phyloP scores from a whole-genome alignment of 2,329 filamentous ascomycete genomes.

The Rhynchosporium agropyri region DNA sequence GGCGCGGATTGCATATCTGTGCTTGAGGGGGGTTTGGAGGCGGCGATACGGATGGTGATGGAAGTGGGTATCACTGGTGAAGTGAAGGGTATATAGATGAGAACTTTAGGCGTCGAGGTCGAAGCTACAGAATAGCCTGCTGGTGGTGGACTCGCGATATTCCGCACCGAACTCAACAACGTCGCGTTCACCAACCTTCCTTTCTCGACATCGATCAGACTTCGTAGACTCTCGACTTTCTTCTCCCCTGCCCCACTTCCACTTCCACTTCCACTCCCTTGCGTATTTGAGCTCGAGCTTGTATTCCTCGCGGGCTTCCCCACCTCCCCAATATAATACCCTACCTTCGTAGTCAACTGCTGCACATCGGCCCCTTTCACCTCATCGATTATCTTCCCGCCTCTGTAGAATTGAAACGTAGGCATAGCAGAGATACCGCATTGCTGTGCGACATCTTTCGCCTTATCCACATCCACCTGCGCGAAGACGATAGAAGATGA shows the following conservation, averaged over 20 bases:
- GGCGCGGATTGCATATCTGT: slow-evolving; percentile 28
- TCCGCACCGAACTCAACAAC: slow-evolving; percentile 34
- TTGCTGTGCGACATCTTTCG: slow-evolving; percentile 72
- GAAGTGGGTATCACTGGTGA: slow-evolving; percentile 30
- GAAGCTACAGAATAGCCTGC: slow-evolving; percentile 38
- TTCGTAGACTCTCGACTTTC: slow-evolving; percentile 29
- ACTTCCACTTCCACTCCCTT: slow-evolving; percentile 18
- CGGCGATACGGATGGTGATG: slow-evolving; percentile 33
- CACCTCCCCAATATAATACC: slow-evolving; percentile 34
- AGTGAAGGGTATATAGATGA: slow-evolving; percentile 38
- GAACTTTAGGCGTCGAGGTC: slow-evolving; percentile 24
- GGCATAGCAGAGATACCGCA: slow-evolving; percentile 87
- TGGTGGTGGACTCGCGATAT: slow-evolving; percentile 37
- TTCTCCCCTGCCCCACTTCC: not conserved
- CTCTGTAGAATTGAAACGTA: slow-evolving; percentile 89
- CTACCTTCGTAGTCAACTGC: slow-evolving; percentile 58
- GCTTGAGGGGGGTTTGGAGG: slow-evolving; percentile 15
- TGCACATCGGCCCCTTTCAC: slow-evolving; percentile 80
- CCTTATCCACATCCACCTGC: slow-evolving; percentile 86
- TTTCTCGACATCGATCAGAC: slow-evolving; percentile 34
- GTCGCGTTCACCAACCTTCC: slow-evolving; percentile 34
- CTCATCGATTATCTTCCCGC: slow-evolving; percentile 70
- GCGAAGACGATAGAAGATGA: slow-evolving; percentile 73
- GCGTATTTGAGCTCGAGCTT: slow-evolving; percentile 4
- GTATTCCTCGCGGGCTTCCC: not conserved